Evolutionary conservation across 805 yeast genomes (phyloP).

Genomic region (Kodamaea jinghongensis): DNA sequence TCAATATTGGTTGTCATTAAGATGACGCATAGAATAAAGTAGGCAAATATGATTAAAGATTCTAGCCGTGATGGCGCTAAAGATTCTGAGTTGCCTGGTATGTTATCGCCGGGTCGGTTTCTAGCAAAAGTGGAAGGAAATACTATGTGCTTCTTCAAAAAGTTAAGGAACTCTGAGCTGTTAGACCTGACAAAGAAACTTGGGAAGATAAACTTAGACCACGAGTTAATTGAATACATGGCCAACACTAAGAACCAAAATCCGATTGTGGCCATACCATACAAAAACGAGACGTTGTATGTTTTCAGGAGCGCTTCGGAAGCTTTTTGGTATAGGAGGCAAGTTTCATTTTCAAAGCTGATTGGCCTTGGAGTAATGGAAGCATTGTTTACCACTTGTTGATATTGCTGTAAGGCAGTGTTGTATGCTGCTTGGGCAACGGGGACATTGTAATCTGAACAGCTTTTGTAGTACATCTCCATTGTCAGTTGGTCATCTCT

Average conservation of each 20-base stretch:
- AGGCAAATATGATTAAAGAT: conserved; percentile 21
- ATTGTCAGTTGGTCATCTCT: not conserved
- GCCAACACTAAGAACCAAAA: conserved; percentile 19
- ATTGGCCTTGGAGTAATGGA: conserved; percentile 4
- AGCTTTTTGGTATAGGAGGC: conserved; percentile 1
- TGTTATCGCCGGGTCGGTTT: conserved; percentile 7
- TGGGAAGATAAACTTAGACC: conserved; percentile 29
- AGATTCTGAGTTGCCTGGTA: conserved; percentile 4
- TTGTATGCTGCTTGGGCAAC: not conserved
- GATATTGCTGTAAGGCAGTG: conserved; percentile 2
- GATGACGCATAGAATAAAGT: conserved; percentile 24
- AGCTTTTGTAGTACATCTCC: not conserved
- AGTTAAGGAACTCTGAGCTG: conserved; percentile 4
- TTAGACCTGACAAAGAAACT: conserved; percentile 4
- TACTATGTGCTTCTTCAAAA: conserved; percentile 11
- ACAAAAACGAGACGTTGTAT: conserved; percentile 5
- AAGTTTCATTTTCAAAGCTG: not conserved
- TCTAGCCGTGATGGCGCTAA: conserved; percentile 10
- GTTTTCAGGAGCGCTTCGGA: conserved; percentile 2
- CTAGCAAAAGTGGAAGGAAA: conserved; percentile 17
- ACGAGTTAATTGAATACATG: conserved; percentile 10
- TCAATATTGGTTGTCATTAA: conserved; percentile 23
- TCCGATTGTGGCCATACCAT: conserved; percentile 1
- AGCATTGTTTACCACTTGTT: not conserved
- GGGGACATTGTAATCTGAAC: not conserved